Evolutionary conservation across 208 protist genomes (phyloP), one percentile per base, ranked within the genome.

Genomic region (Hexamita inflata): DNA sequence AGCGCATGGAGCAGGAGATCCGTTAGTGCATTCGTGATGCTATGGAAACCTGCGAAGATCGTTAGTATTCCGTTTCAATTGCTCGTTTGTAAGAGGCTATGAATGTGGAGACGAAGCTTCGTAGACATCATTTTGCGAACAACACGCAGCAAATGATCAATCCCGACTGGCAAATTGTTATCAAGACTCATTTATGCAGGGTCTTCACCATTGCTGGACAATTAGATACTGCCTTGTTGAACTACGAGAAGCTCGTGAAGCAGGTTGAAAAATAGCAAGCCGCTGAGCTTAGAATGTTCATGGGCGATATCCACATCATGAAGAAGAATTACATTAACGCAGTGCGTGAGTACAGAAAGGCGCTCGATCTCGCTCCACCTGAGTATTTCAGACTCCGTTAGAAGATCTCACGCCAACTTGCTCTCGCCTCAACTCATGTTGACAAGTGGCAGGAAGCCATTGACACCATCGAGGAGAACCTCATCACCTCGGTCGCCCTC

Each of bases 391-490:
- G 64, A n/a, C n/a, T 70, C 9, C 2, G 64, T 24, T 34, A 70
- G n/a, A 70, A 45, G 64, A 70, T 70, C 15, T 7, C 64, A 4
- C 28, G 15, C 4, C 15, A 70, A 9, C 11, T 70, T 9, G 64
- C 64, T 40, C 9, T 42, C 11, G 15, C 64, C 15, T 70, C 2
- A n/a, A 45, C 42, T n/a, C 11, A 70, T 15, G 4, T 70, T 2
- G 30, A 70, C n/a, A 13, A n/a, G n/a, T 70, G 64, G 64, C 9
- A 70, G 9, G 9, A 70, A 9, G 64, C 64, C 4, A 34, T 70
- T 32, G 64, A 70, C 38, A 11, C 30, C 28, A 70, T 70, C 35
- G 64, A 70, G n/a, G 64, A 70, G 64, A 49, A 70, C 38, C 35
- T 70, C 9, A 70, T 70, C 11, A 49, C 7, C 11, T 24, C 4